Conservation (phyloP, 352 stramenopile genomes). For the Aphanomyces astaci region DNA sequence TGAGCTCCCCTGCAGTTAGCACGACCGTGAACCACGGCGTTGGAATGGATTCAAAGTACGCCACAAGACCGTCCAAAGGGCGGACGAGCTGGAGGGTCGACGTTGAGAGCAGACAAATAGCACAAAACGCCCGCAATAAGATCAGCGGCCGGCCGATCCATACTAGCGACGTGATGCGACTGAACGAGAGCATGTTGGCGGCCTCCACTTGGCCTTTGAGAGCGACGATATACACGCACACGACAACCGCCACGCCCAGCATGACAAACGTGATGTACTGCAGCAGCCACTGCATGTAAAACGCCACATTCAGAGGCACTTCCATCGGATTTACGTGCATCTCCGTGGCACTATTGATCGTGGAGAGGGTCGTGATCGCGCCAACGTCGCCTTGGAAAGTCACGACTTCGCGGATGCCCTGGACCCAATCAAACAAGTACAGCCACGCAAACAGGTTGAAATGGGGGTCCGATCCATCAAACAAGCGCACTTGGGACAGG, state of each 20-base stretch:
- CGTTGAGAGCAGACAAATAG: conserved; percentile 10
- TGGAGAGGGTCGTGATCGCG: background rate
- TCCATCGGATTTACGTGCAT: background rate
- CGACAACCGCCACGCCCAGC: background rate
- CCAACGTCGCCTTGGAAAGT: background rate
- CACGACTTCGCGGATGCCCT: background rate
- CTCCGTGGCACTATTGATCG: too few relatives aligned
- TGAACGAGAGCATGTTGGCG: background rate
- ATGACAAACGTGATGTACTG: background rate
- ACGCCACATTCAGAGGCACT: conserved; percentile 1
- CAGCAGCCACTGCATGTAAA: background rate
- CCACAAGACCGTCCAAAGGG: background rate
- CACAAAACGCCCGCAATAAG: background rate
- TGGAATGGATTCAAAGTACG: background rate
- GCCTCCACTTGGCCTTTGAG: background rate
- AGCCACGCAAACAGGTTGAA: background rate
- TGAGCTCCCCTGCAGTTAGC: background rate
- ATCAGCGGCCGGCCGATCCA: conserved; percentile 8
- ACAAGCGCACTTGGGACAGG: background rate
- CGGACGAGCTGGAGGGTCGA: background rate
- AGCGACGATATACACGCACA: background rate
- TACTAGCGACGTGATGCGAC: background rate
- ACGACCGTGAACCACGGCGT: background rate
- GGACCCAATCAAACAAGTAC: background rate
- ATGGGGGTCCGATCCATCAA: background rate